Conservation (phyloP, 106 monocot species). For the Dendrobium officinale region DNA sequence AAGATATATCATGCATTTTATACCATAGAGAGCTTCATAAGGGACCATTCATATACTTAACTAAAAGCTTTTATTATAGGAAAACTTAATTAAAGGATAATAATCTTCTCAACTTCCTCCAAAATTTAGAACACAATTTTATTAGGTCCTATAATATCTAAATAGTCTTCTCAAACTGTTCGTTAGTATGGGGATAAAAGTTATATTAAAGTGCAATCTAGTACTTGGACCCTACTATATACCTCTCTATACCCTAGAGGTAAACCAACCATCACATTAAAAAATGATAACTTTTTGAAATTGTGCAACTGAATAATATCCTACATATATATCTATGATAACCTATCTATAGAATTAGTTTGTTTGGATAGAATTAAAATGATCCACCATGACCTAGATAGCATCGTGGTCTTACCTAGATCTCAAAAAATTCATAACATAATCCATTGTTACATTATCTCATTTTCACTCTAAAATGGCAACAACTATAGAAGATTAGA, state of each 20-base stretch:
- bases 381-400: background rate
- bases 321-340: background rate
- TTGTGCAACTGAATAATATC: background rate
- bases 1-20: too few species aligned
- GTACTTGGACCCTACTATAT: background rate
- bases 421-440: background rate
- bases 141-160: background rate
- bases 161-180: background rate
- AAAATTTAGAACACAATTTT: background rate
- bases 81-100: background rate
- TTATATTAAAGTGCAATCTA: background rate
- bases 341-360: background rate
- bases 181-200: too few species aligned
- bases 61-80: background rate
- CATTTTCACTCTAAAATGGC: background rate
- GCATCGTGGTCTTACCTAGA: background rate
- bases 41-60: background rate
- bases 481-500: background rate
- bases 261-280: background rate
- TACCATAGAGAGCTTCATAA: background rate
- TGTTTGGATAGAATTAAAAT: background rate
- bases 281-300: background rate
- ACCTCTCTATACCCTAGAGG: background rate
- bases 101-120: background rate
- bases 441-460: background rate